Conservation (phyloP, 2,329 filamentous ascomycete genomes). For the Rutstroemia sydowiana region DNA sequence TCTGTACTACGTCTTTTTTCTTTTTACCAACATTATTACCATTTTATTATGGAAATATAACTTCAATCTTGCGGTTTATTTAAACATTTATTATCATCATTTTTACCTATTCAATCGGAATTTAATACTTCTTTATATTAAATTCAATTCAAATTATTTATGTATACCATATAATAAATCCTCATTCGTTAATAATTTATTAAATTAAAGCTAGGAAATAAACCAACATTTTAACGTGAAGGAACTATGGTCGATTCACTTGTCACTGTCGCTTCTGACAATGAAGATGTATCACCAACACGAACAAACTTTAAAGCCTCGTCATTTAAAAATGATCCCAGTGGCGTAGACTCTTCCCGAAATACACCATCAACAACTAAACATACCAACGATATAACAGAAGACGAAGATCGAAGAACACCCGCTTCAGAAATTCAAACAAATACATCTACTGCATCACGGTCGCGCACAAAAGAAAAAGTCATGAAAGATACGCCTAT, state of each 20-base stretch:
- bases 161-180: no score
- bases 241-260: slow-evolving; percentile 3
- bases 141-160: no score
- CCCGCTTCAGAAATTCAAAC: slow-evolving; percentile 16
- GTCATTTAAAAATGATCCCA: slow-evolving; percentile 24
- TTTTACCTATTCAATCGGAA: no score
- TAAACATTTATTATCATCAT: no score
- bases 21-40: no score
- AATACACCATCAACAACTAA: slow-evolving; percentile 18
- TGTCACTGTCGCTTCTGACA: slow-evolving; percentile 22
- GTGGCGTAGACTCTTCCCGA: slow-evolving; percentile 19
- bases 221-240: neutral
- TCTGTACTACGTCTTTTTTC: no score
- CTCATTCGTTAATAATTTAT: no score
- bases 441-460: slow-evolving; percentile 22
- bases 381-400: slow-evolving; percentile 22
- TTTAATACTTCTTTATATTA: neutral
- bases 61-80: no score
- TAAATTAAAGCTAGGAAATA: neutral
- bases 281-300: slow-evolving; percentile 8
- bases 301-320: slow-evolving; percentile 6
- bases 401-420: slow-evolving; percentile 28
- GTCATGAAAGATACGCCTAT: slow-evolving; percentile 20
- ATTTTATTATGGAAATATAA: no score
- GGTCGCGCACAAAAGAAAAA: slow-evolving; percentile 7